These are phyloP conservation scores for Actinomortierella ambigua DNA, from an alignment of 371 early-diverging fungal genomes.

Conservation along the genomic window DNA sequence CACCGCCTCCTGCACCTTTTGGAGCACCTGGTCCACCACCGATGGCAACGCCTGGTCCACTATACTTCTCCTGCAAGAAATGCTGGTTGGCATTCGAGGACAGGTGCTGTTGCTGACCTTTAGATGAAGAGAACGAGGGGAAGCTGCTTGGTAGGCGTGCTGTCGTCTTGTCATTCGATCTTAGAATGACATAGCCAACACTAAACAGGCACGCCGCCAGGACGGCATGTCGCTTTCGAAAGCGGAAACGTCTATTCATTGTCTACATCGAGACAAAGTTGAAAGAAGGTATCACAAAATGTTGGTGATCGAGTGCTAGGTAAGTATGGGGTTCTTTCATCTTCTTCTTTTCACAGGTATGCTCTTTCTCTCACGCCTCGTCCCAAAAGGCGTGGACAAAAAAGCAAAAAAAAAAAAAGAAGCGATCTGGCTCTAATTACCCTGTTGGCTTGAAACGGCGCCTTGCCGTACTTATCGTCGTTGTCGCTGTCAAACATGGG, in stretches of 20 bases:
- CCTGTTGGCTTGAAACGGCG: conserved; percentile 15
- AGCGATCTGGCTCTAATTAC: not conserved
- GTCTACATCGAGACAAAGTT: not conserved
- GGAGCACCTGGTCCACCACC: no score
- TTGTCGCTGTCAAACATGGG: conserved; percentile 8
- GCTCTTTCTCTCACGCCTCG: no score
- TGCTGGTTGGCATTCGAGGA: no score
- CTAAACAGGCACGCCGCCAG: conserved; percentile 29
- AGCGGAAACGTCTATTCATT: conserved; percentile 5
- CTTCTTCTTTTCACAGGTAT: no score
- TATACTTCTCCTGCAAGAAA: no score
- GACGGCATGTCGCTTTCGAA: conserved; percentile 36
- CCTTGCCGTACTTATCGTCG: conserved; percentile 39
- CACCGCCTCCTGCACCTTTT: not conserved
- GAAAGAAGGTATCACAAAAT: not conserved
- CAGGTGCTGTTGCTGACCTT: no score
- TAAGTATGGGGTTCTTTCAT: no score
- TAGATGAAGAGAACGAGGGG: no score
- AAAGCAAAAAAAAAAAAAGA: not conserved
- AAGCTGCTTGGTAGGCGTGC: no score
- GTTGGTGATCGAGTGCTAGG: no score
- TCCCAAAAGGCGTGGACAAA: not conserved
- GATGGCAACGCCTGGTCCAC: no score
- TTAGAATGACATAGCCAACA: conserved; percentile 28
- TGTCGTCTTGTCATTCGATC: conserved; percentile 4